A percentile compares a stretch with the other conserved stretches of the same genome.
phyloP scores from a whole-genome alignment of 2,329 filamentous ascomycete genomes.

The Exserohilum rostratum region DNA sequence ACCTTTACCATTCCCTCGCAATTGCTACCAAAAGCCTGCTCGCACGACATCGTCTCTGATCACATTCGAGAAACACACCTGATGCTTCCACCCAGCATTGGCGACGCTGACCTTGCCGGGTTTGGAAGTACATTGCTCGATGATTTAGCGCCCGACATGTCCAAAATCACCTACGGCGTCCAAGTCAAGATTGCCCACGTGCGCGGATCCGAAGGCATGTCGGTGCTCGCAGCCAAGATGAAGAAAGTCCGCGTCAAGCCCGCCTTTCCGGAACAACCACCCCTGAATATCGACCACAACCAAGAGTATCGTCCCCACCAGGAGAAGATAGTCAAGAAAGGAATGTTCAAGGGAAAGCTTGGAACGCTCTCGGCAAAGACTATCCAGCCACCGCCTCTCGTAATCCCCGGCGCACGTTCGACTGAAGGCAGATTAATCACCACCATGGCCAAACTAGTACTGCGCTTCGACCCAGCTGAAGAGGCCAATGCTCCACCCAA shows the following conservation, averaged over 20 bases:
- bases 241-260: slow-evolving; percentile 67
- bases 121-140: slow-evolving; percentile 60
- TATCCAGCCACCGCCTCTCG: slow-evolving; percentile 63
- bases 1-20: slow-evolving; percentile 67
- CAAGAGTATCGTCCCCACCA: slow-evolving; percentile 60
- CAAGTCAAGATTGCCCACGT: slow-evolving; percentile 54
- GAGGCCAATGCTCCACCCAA: slow-evolving; percentile 58
- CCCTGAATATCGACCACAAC: slow-evolving; percentile 57
- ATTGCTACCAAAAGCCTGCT: slow-evolving; percentile 65
- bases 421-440: slow-evolving; percentile 53
- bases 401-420: slow-evolving; percentile 52
- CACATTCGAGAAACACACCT: slow-evolving; percentile 63
- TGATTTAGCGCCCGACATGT: slow-evolving; percentile 68
- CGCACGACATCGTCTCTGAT: slow-evolving; percentile 58
- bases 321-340: slow-evolving; percentile 66
- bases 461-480: slow-evolving; percentile 66
- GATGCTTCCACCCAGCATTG: slow-evolving; percentile 66
- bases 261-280: slow-evolving; percentile 64
- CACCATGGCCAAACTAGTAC: slow-evolving; percentile 61
- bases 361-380: slow-evolving; percentile 65
- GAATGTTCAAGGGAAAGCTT: slow-evolving; percentile 63
- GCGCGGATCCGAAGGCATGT: slow-evolving; percentile 47
- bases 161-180: slow-evolving; percentile 64
- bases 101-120: slow-evolving; percentile 61
- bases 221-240: slow-evolving; percentile 57